Evolutionary conservation across 805 yeast genomes (phyloP), one percentile per base, ranked within the genome.

Genomic region (Saturnispora sanitii): DNA sequence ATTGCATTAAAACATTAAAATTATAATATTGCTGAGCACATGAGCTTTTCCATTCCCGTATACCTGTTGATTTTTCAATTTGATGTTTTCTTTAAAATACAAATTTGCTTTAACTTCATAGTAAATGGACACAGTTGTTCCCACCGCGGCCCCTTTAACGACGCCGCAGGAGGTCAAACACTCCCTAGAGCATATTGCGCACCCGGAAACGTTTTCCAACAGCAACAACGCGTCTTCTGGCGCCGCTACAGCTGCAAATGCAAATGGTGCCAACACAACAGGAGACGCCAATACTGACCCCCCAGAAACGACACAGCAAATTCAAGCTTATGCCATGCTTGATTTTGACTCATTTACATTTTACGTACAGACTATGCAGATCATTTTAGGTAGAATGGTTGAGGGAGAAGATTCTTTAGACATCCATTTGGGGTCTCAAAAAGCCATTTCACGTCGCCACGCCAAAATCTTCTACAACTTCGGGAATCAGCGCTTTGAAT

Each of bases 401-500:
- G 90, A 81, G 52, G 75, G 79, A 41, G 81, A 81, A 49, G 65
- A 82, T 51, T 73, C 83, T 4, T 84, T 90, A 9, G 98, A 90
- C 63, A 95, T 92, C 33, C 95, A 92, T 64, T 62, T 92, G 33
- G 95, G 96, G 8, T 77, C 84, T 12, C 83, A 88, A 32, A 92
- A 92, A 64, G 94, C 96, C 8, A 86, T 92, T 15, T 86, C 96
- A 5, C 67, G 98, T 55, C 70, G 86, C 44, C 98, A 92, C 61
- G 98, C 97, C 4, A 88, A 85, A 61, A 90, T 92, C 13, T 90
- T 88, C 58, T 92, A 90, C 65, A 92, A 92, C 57, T 92, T 92
- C 61, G 97, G 96, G 3, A 87, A 94, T 3, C 97, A 90, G 57
- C 65, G 95, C 48, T 92, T 92, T 55, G 98, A 92, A 60, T 65